Evolutionary conservation across 148 eudicot genomes (phyloP).

Genomic region (Diospyros kaki): DNA sequence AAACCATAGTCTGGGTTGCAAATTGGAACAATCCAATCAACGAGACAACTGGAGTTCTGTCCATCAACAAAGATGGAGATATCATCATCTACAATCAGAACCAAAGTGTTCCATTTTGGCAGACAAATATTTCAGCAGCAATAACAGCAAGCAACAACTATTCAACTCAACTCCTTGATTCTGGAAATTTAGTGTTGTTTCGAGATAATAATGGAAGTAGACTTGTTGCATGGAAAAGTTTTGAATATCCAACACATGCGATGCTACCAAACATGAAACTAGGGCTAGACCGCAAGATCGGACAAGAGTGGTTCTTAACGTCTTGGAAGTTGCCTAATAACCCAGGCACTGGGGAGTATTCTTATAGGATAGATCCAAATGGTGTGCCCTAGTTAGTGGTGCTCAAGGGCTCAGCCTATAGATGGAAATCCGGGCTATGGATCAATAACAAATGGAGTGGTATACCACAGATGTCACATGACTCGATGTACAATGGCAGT

Average conservation of each 20-base stretch:
- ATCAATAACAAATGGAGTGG: neutral
- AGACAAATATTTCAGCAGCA: neutral
- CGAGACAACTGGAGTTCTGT: conserved; percentile 12
- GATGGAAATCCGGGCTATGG: neutral
- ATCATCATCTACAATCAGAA: neutral
- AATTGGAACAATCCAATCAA: conserved; percentile 18
- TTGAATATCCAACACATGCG: conserved; percentile 6
- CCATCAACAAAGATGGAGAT: conserved; percentile 15
- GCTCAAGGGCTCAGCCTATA: neutral
- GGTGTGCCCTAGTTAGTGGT: neutral
- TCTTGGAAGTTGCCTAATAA: conserved; percentile 9
- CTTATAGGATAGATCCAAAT: neutral
- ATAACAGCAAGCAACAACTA: no score
- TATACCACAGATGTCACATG: neutral
- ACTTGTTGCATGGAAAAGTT: conserved; percentile 6
- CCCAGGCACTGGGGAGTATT: neutral
- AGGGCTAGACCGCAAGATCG: neutral
- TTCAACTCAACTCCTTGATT: conserved; percentile 4
- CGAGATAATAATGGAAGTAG: neutral
- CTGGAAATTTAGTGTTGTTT: neutral
- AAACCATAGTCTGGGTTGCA: conserved; percentile 27
- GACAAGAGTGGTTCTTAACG: neutral
- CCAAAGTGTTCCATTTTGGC: neutral
- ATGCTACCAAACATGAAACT: neutral
- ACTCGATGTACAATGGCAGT: neutral